Base-by-base conservation (phyloP, 1,284 basidiomycete species). In the Sporisorium sorghi region DNA sequence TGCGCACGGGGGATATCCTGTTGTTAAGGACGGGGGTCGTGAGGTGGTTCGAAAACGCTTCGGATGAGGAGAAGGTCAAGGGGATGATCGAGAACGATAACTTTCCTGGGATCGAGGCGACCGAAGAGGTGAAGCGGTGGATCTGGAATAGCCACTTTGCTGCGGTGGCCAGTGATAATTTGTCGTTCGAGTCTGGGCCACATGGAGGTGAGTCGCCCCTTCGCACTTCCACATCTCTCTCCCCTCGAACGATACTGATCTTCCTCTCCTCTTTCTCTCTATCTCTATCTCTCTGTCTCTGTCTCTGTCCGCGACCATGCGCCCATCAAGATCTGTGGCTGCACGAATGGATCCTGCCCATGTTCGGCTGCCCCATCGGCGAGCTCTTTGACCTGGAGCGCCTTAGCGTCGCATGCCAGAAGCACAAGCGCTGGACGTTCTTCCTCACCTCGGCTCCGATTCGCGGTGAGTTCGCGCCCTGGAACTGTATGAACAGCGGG, bases 301-400 rank as follows among this genome's bases (percentile, higher is more conserved):
- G n/a, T n/a, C n/a, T n/a, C n/a, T n/a, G n/a, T n/a, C n/a, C n/a
- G n/a, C n/a, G n/a, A n/a, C n/a, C n/a, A 32, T 35, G 33, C 12
- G 12, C 12, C 23, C 15, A 15, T 30, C 50, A n/a, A 73, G 71
- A 73, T 19, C 42, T 73, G 14, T 73, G 71, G 71, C 55, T 73
- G 6, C 71, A 73, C 55, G 57, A 69, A 30, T 73, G 71, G 71
- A 28, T 74, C 14, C 37, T 74, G 24, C 71, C 71, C 21, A 69
- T 74, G 71, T 69, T 42, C 24, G 66, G 71, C 26, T 74, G 71
- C 21, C 71, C 71, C 23, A 69, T 74, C 35, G 71, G 68, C 63
- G 73, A 76, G 44, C 60, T 72, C 1, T 72, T 67, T 40, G 73
- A 71, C 33, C 65, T 76, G 32, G 68, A 72, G 52, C 59, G 68